Evolutionary conservation across 768 basidiomycete genomes (phyloP).

Genomic region (Pleurotus salmoneostramineus): DNA sequence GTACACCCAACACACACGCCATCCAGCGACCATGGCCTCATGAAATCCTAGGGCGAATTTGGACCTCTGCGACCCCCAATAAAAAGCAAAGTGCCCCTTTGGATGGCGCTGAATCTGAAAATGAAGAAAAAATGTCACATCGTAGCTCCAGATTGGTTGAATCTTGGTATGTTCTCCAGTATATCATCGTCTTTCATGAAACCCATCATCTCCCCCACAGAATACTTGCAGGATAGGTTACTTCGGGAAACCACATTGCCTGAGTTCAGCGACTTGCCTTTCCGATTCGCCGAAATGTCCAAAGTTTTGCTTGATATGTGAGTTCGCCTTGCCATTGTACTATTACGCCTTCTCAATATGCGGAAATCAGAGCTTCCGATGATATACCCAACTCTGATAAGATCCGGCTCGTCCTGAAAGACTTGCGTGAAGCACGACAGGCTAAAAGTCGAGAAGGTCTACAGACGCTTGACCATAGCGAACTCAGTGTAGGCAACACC

Average conservation of each 20-base stretch:
- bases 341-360: background rate
- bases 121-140: slow-evolving; percentile 94
- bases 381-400: slow-evolving; percentile 85
- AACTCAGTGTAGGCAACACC: slow-evolving; percentile 60
- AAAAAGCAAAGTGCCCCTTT: slow-evolving; percentile 84
- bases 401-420: slow-evolving; percentile 82
- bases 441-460: slow-evolving; percentile 90
- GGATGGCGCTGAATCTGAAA: slow-evolving; percentile 95
- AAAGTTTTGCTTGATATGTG: slow-evolving; percentile 94
- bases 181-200: background rate
- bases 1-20: slow-evolving; percentile 34
- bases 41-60: slow-evolving; percentile 69
- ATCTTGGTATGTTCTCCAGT: slow-evolving; percentile 55
- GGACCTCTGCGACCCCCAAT: slow-evolving; percentile 90
- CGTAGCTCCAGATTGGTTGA: slow-evolving; percentile 86
- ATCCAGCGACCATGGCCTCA: slow-evolving; percentile 9
- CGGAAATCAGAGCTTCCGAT: slow-evolving; percentile 70
- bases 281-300: slow-evolving; percentile 85
- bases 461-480: slow-evolving; percentile 72
- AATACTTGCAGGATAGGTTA: slow-evolving; percentile 75
- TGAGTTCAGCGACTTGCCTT: slow-evolving; percentile 78
- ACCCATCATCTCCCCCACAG: slow-evolving; percentile 32
- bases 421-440: slow-evolving; percentile 93
- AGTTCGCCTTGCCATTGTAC: slow-evolving; percentile 21
- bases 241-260: slow-evolving; percentile 68